Base-by-base conservation (phyloP, 164 flowering plant genomes). In the Liriodendron chinense region DNA sequence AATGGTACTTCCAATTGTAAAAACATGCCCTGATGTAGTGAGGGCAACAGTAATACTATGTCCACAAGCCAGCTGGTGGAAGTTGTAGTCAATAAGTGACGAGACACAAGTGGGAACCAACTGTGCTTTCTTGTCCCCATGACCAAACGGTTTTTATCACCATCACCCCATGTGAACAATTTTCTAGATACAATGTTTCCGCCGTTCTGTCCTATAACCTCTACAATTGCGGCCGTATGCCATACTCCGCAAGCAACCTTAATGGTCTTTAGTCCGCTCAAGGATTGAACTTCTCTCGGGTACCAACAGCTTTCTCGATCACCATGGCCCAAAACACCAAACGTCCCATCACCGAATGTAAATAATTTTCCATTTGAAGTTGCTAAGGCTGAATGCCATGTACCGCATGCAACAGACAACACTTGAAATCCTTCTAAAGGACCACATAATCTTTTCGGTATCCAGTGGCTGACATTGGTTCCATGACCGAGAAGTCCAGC, bases 81-180 rank as follows among this genome's bases (percentile, higher is more conserved):
- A 89, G 68, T 87, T 86, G 81, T 90, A 85, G 66, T 90, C 94
- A 68, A 84, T 78, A 21, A 92, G 90, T 9, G 92, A 62, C 9
- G 92, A 77, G 50, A 93, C 88, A 76, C 89, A 88, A 2, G 92
- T 92, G 1, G 98, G 98, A 57, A 82, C 77, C 25, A 90, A 74
- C 69, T 84, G 86, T 22, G 85, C 71, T 22, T 92, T 93, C 76
- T 89, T 92, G 80, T 72, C 88, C 72, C 92, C 94, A 78, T 94
- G 97, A n/a, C 98, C 67, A 94, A 79, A 7, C 93, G 87, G 63
- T 86, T 16, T 79, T 89, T 89, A 72, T 92, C 93, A 48, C 96
- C 98, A 78, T 90, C 96, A 26, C 98, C 98, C 98, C 98, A 93
- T 21, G 98, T 90, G 80, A 90, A 93, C 72, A 93, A 69, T 80